Conservation (phyloP, 1,284 basidiomycete genomes). For the Ceratobasidium sp. region DNA sequence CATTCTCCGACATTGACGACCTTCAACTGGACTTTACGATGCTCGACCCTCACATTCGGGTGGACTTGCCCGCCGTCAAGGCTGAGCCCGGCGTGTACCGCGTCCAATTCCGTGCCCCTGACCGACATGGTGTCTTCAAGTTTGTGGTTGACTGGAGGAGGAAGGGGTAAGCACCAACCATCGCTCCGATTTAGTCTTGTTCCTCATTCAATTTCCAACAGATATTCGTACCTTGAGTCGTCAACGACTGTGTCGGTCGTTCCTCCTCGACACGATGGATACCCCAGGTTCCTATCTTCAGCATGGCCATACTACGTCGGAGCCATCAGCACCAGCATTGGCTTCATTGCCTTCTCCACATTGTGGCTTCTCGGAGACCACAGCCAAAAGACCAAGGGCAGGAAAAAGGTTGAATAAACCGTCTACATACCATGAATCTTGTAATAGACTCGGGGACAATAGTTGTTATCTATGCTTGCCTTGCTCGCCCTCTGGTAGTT, state of each 20-base stretch:
- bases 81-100: slow-evolving; percentile 71
- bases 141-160: slow-evolving; percentile 90
- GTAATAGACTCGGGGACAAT: slow-evolving; percentile 19
- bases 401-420: slow-evolving; percentile 38
- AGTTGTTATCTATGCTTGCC: slow-evolving; percentile 25
- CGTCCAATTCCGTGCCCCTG: slow-evolving; percentile 84
- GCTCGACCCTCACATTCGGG: slow-evolving; percentile 94
- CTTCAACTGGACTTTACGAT: slow-evolving; percentile 96
- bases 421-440: not conserved
- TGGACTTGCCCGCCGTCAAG: slow-evolving; percentile 63
- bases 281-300: slow-evolving; percentile 90
- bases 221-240: slow-evolving; percentile 74
- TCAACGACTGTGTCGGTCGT: slow-evolving; percentile 85
- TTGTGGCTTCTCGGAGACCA: slow-evolving; percentile 83
- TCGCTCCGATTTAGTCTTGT: not conserved
- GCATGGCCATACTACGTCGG: slow-evolving; percentile 96
- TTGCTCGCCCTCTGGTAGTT: not conserved
- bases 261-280: slow-evolving; percentile 92
- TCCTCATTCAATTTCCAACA: slow-evolving; percentile 47
- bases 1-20: slow-evolving; percentile 73
- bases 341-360: slow-evolving; percentile 81
- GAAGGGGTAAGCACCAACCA: slow-evolving; percentile 69
- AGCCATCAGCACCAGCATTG: slow-evolving; percentile 83
- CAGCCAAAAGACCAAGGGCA: slow-evolving; percentile 48
- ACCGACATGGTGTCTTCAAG: slow-evolving; percentile 98